Conservation (phyloP, 805 yeast genomes). For the Tetrapisispora arboricola region DNA sequence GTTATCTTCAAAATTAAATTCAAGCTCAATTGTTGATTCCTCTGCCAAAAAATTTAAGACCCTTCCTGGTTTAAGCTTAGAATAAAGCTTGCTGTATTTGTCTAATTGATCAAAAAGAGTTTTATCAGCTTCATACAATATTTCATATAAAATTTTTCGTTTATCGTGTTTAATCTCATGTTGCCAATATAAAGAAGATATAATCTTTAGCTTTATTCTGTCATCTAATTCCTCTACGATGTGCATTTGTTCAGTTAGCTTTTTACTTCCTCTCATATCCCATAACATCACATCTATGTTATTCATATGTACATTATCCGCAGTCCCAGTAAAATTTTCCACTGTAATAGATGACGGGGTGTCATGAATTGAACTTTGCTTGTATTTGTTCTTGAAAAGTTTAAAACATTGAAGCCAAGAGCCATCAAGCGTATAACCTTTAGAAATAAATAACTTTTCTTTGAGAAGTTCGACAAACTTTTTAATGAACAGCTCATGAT, state of each 20-base stretch:
- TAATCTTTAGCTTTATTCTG: slow-evolving; percentile 44
- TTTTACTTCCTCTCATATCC: slow-evolving; percentile 52
- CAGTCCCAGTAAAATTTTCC: background rate
- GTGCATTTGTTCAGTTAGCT: slow-evolving; percentile 34
- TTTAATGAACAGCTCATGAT: slow-evolving; percentile 17
- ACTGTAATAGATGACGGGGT: background rate
- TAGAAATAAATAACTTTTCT: slow-evolving; percentile 13
- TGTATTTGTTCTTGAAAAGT: slow-evolving; percentile 13
- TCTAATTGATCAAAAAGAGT: slow-evolving; percentile 34
- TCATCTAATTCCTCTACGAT: slow-evolving; percentile 13
- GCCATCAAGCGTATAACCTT: slow-evolving; percentile 15
- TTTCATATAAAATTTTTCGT: background rate
- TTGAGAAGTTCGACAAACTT: slow-evolving; percentile 19
- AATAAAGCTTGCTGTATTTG: slow-evolving; percentile 36
- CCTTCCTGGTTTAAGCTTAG: slow-evolving; percentile 44
- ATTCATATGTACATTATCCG: slow-evolving; percentile 29
- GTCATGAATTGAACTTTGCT: background rate
- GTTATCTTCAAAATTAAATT: slow-evolving; percentile 43
- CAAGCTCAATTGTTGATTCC: slow-evolving; percentile 53
- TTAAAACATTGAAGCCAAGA: slow-evolving; percentile 21
- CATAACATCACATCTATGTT: slow-evolving; percentile 75
- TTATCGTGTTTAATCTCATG: background rate
- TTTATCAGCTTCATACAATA: slow-evolving; percentile 39
- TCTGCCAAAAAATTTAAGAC: slow-evolving; percentile 45
- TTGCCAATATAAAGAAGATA: slow-evolving; percentile 74